These are phyloP conservation scores for Cladorrhinum sp. DNA, from an alignment of 2,329 filamentous ascomycete genomes.

Conservation along the genomic window DNA sequence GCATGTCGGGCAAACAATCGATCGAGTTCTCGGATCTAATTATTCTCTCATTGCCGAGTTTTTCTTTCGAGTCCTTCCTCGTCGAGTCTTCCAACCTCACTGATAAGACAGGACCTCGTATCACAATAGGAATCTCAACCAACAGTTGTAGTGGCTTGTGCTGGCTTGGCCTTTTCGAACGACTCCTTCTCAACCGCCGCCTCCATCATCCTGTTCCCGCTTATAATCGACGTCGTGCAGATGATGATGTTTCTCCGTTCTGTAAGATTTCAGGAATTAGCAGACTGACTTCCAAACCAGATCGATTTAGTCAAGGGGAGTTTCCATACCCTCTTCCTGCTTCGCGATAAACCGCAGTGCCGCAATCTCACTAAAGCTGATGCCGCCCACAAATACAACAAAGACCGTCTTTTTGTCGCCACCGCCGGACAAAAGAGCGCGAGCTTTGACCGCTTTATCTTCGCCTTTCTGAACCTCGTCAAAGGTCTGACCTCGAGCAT, in stretches of 20 bases:
- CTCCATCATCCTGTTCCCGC: constrained; percentile 84
- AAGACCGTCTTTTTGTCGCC: constrained; percentile 80
- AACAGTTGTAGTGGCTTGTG: constrained; percentile 17
- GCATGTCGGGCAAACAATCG: too few relatives aligned
- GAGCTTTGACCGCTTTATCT: constrained; percentile 85
- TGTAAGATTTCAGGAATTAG: constrained; percentile 31
- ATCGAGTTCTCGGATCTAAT: background rate
- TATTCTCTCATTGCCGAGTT: background rate
- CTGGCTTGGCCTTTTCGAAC: constrained; percentile 47
- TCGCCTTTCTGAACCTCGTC: constrained; percentile 90
- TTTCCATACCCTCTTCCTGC: constrained; percentile 65
- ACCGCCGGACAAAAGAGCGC: constrained; percentile 74
- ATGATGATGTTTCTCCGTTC: constrained; percentile 81
- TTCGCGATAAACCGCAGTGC: constrained; percentile 86
- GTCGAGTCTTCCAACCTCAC: background rate
- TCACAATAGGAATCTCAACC: background rate
- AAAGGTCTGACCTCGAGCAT: constrained; percentile 83
- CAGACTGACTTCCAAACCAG: background rate
- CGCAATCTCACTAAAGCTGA: constrained; percentile 94
- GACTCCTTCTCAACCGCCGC: constrained; percentile 72
- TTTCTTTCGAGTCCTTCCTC: background rate
- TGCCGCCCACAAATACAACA: constrained; percentile 96
- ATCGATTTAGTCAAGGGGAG: background rate
- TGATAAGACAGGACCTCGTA: constrained; percentile 10
- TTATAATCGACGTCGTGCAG: constrained; percentile 88